Conservation (phyloP, 2,329 filamentous ascomycete genomes). For the Diplodia corticola region DNA sequence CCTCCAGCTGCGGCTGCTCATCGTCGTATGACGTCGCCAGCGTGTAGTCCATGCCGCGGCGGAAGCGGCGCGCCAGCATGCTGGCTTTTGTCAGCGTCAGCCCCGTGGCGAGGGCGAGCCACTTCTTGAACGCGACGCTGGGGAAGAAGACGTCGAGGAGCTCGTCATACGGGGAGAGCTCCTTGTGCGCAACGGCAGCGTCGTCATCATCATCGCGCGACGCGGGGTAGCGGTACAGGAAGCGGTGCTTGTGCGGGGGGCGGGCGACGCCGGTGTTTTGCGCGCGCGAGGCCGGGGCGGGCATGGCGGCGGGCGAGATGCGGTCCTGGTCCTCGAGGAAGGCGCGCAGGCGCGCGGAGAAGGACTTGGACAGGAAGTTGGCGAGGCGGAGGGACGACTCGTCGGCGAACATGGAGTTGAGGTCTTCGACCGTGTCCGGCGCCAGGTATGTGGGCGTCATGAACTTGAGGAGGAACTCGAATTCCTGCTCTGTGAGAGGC, state of each 20-base stretch:
- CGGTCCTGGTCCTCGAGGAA: constrained; percentile 64
- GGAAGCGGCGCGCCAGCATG: constrained; percentile 81
- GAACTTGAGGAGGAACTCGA: constrained; percentile 88
- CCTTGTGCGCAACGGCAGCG: too few relatives aligned
- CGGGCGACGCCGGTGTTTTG: constrained; percentile 64
- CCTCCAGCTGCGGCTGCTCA: constrained; percentile 74
- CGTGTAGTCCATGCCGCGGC: constrained; percentile 85
- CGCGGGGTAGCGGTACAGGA: constrained; percentile 71
- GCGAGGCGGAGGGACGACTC: constrained; percentile 82
- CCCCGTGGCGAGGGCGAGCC: constrained; percentile 81
- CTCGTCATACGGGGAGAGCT: constrained; percentile 61
- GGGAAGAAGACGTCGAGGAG: constrained; percentile 81
- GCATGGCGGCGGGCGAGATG: constrained; percentile 45
- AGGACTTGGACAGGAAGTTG: constrained; percentile 75
- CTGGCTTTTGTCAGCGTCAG: constrained; percentile 72
- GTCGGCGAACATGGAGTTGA: constrained; percentile 76
- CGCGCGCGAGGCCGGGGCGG: constrained; percentile 34
- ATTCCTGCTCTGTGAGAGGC: constrained; percentile 72
- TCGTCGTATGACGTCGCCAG: constrained; percentile 80
- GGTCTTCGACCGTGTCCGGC: constrained; percentile 82
- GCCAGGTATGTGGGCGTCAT: constrained; percentile 88
- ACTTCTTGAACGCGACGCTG: constrained; percentile 82
- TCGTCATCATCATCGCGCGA: constrained; percentile 36
- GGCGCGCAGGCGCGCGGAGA: constrained; percentile 67
- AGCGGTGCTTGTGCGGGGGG: constrained; percentile 95